phyloP scores from a whole-genome alignment of 805 yeast genomes.

The Candida silvicultrix region DNA sequence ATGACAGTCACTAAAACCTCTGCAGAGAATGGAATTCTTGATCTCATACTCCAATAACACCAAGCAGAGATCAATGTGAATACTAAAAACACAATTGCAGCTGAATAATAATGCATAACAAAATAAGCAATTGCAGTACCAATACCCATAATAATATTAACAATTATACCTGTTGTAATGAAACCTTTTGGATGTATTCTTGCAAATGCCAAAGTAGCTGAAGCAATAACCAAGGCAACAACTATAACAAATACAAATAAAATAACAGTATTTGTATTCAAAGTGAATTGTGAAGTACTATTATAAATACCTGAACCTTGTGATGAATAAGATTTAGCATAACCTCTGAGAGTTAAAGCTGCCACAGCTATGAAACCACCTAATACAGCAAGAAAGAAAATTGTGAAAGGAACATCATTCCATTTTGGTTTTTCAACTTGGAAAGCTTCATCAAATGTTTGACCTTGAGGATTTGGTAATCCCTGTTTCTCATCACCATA shows the following conservation, averaged over 20 bases:
- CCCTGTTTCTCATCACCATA: slow-evolving; percentile 24
- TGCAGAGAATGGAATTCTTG: slow-evolving; percentile 69
- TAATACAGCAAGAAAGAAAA: slow-evolving; percentile 42
- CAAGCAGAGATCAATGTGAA: slow-evolving; percentile 60
- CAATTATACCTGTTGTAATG: slow-evolving; percentile 60
- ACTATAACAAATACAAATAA: slow-evolving; percentile 61
- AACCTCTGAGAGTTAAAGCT: slow-evolving; percentile 59
- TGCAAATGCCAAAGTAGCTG: slow-evolving; percentile 52
- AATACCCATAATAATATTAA: slow-evolving; percentile 61
- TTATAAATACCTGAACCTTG: slow-evolving; percentile 63
- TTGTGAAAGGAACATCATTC: slow-evolving; percentile 68
- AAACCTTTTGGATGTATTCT: slow-evolving; percentile 59
- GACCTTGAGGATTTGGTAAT: slow-evolving; percentile 31
- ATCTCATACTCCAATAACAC: slow-evolving; percentile 68
- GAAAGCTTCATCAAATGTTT: slow-evolving; percentile 62
- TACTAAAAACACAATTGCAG: slow-evolving; percentile 68
- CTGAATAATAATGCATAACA: slow-evolving; percentile 63
- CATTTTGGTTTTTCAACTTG: slow-evolving; percentile 55
- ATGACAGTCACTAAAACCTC: slow-evolving; percentile 65
- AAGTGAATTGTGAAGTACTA: slow-evolving; percentile 45
- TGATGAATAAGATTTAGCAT: slow-evolving; percentile 44
- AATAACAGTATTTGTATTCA: slow-evolving; percentile 71
- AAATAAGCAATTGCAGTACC: slow-evolving; percentile 76
- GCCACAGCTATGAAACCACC: slow-evolving; percentile 70
- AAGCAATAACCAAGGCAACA: slow-evolving; percentile 52